These are phyloP conservation scores for Drechmeria coniospora DNA, from an alignment of 2,329 filamentous ascomycete genomes.

Conservation along the genomic window DNA sequence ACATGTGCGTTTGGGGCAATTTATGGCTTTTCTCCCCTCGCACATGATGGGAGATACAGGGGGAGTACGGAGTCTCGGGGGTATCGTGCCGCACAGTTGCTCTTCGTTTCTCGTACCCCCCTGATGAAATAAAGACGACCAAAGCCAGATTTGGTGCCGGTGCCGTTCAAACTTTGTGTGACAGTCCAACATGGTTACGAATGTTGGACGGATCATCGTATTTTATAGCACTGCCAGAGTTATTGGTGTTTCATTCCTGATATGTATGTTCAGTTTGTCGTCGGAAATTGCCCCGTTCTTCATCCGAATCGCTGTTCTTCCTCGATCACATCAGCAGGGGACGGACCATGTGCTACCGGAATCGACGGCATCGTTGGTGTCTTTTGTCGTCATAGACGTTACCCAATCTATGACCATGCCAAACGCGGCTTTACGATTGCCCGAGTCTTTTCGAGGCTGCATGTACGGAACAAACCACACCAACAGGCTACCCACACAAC, in stretches of 20 bases:
- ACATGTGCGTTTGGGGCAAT: constrained; percentile 6
- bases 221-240: no score
- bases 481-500: constrained; percentile 19
- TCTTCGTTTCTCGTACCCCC: constrained; percentile 16
- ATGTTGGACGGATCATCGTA: no score
- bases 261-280: no score
- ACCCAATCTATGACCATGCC: constrained; percentile 21
- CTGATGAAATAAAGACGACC: constrained; percentile 19
- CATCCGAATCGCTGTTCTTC: no score
- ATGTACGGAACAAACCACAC: constrained; percentile 18
- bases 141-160: no score
- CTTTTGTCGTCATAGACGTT: constrained; percentile 18
- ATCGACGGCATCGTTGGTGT: constrained; percentile 22
- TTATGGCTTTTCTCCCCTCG: constrained; percentile 24
- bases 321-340: no score
- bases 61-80: constrained; percentile 22
- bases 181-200: no score
- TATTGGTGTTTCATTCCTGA: no score
- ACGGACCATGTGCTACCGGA: no score
- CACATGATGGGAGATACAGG: constrained; percentile 23
- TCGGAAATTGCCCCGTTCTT: no score
- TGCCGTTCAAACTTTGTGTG: no score
- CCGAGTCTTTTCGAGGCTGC: constrained; percentile 12
- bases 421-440: constrained; percentile 15
- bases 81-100: constrained; percentile 17